Percentiles rank a stretch among this genome's conserved stretches.
Conservation (phyloP, 2,329 filamentous ascomycete genomes). For the Fusarium sp. region DNA sequence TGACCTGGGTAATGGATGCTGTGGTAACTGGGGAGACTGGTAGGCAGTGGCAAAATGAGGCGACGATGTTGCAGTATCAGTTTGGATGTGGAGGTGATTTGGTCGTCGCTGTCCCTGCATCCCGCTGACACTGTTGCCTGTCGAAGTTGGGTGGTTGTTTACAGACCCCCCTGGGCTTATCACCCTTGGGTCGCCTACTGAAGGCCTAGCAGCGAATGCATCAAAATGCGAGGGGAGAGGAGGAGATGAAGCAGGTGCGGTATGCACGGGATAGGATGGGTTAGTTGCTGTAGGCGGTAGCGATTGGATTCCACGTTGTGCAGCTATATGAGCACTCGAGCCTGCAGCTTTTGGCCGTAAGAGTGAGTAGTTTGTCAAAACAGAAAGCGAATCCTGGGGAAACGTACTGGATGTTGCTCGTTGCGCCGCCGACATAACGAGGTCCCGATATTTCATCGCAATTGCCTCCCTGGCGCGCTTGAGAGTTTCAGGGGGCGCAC, state of each 20-base stretch:
- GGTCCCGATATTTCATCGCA: constrained; percentile 10
- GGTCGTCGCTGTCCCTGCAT: constrained; percentile 8
- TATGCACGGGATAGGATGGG: not conserved
- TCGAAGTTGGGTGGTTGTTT: not conserved
- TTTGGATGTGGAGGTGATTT: constrained; percentile 8
- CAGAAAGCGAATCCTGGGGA: not conserved
- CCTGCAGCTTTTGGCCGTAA: constrained; percentile 9
- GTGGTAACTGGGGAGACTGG: constrained; percentile 15
- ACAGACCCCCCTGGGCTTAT: constrained; percentile 1
- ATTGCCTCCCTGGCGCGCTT: constrained; percentile 8
- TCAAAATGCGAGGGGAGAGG: constrained; percentile 12
- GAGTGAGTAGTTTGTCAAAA: constrained; percentile 11
- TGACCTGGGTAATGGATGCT: not conserved
- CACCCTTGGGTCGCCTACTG: not conserved
- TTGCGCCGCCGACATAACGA: constrained; percentile 11
- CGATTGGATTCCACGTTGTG: constrained; percentile 13
- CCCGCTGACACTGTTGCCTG: not conserved
- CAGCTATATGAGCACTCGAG: not conserved
- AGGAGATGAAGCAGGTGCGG: constrained; percentile 1
- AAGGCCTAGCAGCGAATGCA: not conserved
- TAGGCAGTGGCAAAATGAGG: not conserved
- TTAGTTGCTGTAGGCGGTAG: constrained; percentile 10
- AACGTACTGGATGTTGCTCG: constrained; percentile 23
- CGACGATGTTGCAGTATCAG: not conserved
- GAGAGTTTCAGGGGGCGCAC: constrained; percentile 10